These are phyloP conservation scores for Gentiana dahurica DNA, from an alignment of 257 asterid genomes.

Conservation along the genomic window DNA sequence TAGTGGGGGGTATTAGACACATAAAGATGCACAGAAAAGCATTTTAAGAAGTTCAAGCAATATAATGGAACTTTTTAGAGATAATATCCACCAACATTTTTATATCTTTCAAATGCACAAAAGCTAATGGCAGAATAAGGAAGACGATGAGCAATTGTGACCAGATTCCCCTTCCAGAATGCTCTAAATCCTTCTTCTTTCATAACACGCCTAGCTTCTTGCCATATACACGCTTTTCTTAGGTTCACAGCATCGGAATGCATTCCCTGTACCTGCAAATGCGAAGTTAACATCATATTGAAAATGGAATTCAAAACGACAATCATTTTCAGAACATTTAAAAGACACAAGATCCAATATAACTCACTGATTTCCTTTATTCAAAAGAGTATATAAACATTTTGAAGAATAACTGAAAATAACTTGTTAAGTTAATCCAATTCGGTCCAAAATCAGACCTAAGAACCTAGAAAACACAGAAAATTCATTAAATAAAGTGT, in stretches of 20 bases:
- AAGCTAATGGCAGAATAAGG: conserved; percentile 85
- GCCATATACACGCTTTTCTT: conserved; percentile 59
- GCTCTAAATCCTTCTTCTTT: conserved; percentile 75
- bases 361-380: too few relatives aligned
- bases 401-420: too few relatives aligned
- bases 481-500: too few relatives aligned
- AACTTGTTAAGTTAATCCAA: too few relatives aligned
- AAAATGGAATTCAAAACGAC: not conserved
- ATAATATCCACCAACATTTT: conserved; percentile 75
- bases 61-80: conserved; percentile 12
- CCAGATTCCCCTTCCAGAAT: conserved; percentile 89
- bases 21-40: conserved; percentile 6
- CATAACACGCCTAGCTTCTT: conserved; percentile 53
- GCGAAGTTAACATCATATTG: not conserved
- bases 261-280: conserved; percentile 65
- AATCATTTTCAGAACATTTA: not conserved
- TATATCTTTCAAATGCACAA: conserved; percentile 71
- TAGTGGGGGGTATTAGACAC: not conserved
- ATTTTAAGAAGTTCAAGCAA: not conserved
- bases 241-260: conserved; percentile 45
- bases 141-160: conserved; percentile 72
- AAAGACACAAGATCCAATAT: too few relatives aligned
- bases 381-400: too few relatives aligned
- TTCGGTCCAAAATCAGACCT: too few relatives aligned
- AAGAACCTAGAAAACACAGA: too few relatives aligned